phyloP scores from a whole-genome alignment of 768 basidiomycete genomes.

The Leccinum aurantiacum region DNA sequence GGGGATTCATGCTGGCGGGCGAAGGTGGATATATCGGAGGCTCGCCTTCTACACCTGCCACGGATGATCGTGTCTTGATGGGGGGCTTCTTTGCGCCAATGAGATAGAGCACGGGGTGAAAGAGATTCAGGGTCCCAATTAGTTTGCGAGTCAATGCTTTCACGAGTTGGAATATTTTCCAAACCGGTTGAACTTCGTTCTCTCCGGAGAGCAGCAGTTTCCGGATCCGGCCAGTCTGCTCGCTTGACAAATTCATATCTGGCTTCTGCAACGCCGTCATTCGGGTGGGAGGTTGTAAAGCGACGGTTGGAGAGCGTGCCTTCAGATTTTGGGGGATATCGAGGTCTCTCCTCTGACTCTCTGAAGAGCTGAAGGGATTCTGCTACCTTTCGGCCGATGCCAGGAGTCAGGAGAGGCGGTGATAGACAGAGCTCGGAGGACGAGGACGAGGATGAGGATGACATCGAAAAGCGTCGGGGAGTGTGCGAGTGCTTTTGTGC shows the following conservation, averaged over 20 bases:
- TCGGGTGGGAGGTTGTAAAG: constrained; percentile 38
- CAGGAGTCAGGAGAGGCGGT: constrained; percentile 27
- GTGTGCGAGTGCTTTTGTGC: constrained; percentile 35
- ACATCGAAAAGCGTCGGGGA: constrained; percentile 34
- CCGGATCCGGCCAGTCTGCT: constrained; percentile 83
- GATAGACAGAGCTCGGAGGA: constrained; percentile 5
- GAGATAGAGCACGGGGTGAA: constrained; percentile 38
- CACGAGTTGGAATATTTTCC: constrained; percentile 56
- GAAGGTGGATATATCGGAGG: constrained; percentile 39
- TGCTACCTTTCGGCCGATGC: constrained; percentile 80
- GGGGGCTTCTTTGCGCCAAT: constrained; percentile 57
- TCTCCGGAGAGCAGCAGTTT: constrained; percentile 65
- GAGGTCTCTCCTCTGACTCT: constrained; percentile 52
- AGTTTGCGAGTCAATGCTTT: constrained; percentile 33
- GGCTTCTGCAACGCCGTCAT: constrained; percentile 59
- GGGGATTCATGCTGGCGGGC: constrained; percentile 35
- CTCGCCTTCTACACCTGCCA: constrained; percentile 62
- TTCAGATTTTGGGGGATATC: constrained; percentile 25
- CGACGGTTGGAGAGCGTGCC: constrained; percentile 31
- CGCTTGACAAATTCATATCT: constrained; percentile 82
- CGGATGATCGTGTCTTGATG: constrained; percentile 45
- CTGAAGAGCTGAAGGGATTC: constrained; percentile 81
- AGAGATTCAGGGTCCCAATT: constrained; percentile 25
- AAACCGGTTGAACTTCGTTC: constrained; percentile 65
- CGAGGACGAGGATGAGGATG: constrained; percentile 29